Conservation (phyloP, 2,329 filamentous ascomycete genomes). For the Alternaria postmessia region DNA sequence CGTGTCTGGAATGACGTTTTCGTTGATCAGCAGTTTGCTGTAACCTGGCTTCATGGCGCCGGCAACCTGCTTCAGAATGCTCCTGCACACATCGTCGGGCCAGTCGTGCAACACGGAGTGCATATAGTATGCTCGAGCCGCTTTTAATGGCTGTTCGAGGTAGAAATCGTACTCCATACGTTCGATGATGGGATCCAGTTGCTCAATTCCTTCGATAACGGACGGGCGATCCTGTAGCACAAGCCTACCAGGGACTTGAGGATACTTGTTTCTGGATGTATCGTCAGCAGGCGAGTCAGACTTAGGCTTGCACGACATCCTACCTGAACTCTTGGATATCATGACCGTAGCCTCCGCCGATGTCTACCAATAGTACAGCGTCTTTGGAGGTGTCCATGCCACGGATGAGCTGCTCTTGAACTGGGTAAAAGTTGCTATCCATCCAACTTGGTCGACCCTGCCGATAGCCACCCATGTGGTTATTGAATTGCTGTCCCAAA, state of each 20-base stretch:
- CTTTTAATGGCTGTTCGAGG: neutral
- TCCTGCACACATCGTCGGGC: neutral
- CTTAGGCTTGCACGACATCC: neutral
- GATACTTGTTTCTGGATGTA: neutral
- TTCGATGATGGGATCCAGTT: neutral
- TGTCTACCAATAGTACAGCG: neutral
- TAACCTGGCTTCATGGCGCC: neutral
- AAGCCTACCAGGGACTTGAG: neutral
- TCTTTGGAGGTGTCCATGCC: neutral
- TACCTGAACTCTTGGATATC: neutral
- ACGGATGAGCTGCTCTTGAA: neutral
- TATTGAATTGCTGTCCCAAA: neutral
- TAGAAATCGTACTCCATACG: neutral
- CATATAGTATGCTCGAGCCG: neutral
- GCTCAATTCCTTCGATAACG: neutral
- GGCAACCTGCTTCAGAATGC: neutral
- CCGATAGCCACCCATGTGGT: conserved; percentile 3
- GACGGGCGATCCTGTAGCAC: neutral
- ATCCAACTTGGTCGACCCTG: neutral
- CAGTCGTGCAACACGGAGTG: conserved; percentile 2
- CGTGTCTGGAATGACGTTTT: neutral
- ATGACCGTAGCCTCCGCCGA: neutral
- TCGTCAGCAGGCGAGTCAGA: neutral
- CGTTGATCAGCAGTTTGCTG: neutral
- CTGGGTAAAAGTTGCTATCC: neutral